Evolutionary conservation across 2,329 filamentous ascomycete species (phyloP), one percentile per base, ranked within the genome.

Genomic region (Arthrobotrys musiformis): DNA sequence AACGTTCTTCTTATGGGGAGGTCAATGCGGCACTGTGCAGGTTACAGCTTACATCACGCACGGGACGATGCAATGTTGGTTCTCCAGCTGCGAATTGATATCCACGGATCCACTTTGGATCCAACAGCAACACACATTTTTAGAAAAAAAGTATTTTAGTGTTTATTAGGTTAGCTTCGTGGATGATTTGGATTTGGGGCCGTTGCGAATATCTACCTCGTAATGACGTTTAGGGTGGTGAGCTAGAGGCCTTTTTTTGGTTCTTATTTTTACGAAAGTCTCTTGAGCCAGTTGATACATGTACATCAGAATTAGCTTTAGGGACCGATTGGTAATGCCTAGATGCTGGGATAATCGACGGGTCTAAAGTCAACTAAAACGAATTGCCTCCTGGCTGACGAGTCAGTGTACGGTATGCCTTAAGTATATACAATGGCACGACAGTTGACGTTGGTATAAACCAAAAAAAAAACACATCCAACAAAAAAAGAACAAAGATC

Each of bases 51-150:
- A 22, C 50, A 19, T 33, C 54, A 58, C 54, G 30, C 54, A 37
- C 33, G 54, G 54, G 54, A 35, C 50, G 26, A 40, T 40, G 54
- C 54, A 58, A 58, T 58, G 54, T 58, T 58, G 54, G 54, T 24
- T 58, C 24, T n/a, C 24, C 4, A 11, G n/a, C 30, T 15, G 37
- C 30, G 54, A 58, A 58, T 15, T 24, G 35, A 19, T 9, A 37
- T 24, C 54, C 19, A 40, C 40, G 33, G 54, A 40, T 58, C 54
- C 33, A 58, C 50, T 52, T 4, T n/a, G 22, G 19, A 5, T 54
- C 4, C 54, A 58, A 58, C 54, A 58, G 54, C 54, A 58, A 58
- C 54, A 58, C 54, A 58, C 30, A 6, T 40, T 58, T 58, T 58
- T 58, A 19, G 30, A 56, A 35, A 19, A 19, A 17, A 56, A 35